phyloP scores from a whole-genome alignment of 805 yeast species.

The Saccharomycopsis vini region DNA sequence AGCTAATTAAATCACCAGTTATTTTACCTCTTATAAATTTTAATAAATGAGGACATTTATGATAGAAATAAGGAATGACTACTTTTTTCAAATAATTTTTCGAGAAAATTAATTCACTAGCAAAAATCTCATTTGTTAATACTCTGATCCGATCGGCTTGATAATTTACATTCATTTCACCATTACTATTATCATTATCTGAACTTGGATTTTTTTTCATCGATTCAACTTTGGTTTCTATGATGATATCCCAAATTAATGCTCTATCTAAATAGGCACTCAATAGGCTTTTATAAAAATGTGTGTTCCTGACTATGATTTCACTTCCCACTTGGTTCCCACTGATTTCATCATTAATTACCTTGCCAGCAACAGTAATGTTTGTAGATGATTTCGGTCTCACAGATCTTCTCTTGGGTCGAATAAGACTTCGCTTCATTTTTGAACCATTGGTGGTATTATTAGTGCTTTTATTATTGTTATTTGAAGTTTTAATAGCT shows the following conservation, averaged over 20 bases:
- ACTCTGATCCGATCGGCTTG: not conserved
- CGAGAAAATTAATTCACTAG: slow-evolving; percentile 7
- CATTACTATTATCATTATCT: not conserved
- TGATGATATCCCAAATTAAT: slow-evolving; percentile 17
- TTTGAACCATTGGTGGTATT: not conserved
- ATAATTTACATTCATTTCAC: not conserved
- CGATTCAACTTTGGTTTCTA: slow-evolving; percentile 7
- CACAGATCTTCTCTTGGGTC: not conserved
- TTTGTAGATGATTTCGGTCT: not conserved
- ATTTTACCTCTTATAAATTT: slow-evolving; percentile 12
- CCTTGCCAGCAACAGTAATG: no score
- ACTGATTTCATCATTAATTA: no score
- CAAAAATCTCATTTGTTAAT: not conserved
- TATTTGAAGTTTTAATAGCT: not conserved
- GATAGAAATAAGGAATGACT: slow-evolving; percentile 14
- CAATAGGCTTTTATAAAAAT: slow-evolving; percentile 9
- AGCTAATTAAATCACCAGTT: slow-evolving; percentile 7
- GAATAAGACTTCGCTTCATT: not conserved
- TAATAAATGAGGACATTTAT: slow-evolving; percentile 14
- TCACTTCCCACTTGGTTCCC: no score
- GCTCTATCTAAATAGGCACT: slow-evolving; percentile 15
- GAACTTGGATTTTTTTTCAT: not conserved
- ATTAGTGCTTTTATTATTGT: no score
- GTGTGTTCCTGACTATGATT: no score
- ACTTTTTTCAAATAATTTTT: slow-evolving; percentile 10